These are phyloP conservation scores for Fusarium lateritium DNA, from an alignment of 2,329 filamentous ascomycete species.

Conservation along the genomic window DNA sequence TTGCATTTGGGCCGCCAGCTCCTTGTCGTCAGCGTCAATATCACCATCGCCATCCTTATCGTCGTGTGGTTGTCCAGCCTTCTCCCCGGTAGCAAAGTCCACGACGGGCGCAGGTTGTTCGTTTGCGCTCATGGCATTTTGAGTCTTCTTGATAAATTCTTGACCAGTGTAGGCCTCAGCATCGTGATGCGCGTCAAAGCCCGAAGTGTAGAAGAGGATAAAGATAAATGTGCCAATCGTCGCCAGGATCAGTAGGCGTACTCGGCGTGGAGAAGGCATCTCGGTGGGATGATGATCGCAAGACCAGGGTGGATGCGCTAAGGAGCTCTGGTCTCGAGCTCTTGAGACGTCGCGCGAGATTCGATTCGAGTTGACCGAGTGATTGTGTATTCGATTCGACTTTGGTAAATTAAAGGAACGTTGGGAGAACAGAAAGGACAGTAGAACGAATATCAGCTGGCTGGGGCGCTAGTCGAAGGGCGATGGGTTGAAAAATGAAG, in stretches of 20 bases:
- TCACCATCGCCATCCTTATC: conserved; percentile 70
- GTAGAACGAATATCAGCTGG: conserved; percentile 25
- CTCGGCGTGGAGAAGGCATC: conserved; percentile 80
- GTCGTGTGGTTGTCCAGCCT: conserved; percentile 58
- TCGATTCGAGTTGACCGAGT: neutral
- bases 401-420: conserved; percentile 19
- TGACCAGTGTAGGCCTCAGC: conserved; percentile 61
- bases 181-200: conserved; percentile 65
- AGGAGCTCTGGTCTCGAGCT: conserved; percentile 48
- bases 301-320: conserved; percentile 34
- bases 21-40: conserved; percentile 69
- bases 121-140: conserved; percentile 65
- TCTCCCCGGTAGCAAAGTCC: conserved; percentile 57
- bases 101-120: conserved; percentile 57
- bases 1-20: conserved; percentile 66
- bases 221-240: conserved; percentile 76
- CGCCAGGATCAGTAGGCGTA: conserved; percentile 76
- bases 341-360: conserved; percentile 19
- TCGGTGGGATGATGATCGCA: conserved; percentile 38
- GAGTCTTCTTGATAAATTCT: conserved; percentile 74
- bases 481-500: conserved; percentile 20
- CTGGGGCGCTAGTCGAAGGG: conserved; percentile 23
- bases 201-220: conserved; percentile 80
- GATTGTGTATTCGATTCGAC: conserved; percentile 4
- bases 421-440: conserved; percentile 10